A percentile compares a stretch with the other conserved stretches of the same genome.
These are phyloP conservation scores for Fusarium bactridioides DNA, from an alignment of 2,329 filamentous ascomycete genomes.

Conservation along the genomic window DNA sequence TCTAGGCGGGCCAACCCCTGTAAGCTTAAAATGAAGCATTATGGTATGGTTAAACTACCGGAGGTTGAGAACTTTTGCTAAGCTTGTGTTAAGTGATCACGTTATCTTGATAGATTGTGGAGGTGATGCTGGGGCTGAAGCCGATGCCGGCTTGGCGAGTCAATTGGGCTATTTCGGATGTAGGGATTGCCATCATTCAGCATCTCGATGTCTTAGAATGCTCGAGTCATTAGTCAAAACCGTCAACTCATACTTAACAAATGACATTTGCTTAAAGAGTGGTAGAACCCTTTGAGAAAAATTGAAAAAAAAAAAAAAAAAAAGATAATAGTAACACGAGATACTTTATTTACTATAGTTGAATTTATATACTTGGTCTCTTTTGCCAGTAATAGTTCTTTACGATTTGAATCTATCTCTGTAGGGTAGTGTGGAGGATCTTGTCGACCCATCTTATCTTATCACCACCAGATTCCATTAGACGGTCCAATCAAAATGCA, in stretches of 20 bases:
- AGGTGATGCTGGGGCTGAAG: background rate
- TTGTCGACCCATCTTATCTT: background rate
- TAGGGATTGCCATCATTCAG: no score
- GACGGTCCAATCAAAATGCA: background rate
- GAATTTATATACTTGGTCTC: fast-evolving
- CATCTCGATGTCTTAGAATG: background rate
- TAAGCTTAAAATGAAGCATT: conserved; percentile 3
- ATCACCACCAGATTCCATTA: background rate
- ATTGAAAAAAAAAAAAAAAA: no score
- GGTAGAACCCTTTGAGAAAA: no score
- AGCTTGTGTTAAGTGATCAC: background rate
- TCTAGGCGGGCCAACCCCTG: background rate
- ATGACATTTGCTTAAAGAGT: no score
- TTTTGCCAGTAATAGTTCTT: fast-evolving
- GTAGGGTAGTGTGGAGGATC: background rate
- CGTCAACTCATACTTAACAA: no score
- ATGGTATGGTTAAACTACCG: background rate
- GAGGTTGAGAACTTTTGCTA: background rate
- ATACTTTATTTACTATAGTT: background rate
- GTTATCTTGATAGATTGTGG: background rate
- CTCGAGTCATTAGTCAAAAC: background rate
- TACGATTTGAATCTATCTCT: background rate
- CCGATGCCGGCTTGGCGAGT: background rate
- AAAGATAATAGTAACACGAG: no score
- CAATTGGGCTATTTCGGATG: fast-evolving